Evolutionary conservation across 2,329 filamentous ascomycete species (phyloP), one percentile per base, ranked within the genome.

Genomic region (Domatiomyces catenatus): DNA sequence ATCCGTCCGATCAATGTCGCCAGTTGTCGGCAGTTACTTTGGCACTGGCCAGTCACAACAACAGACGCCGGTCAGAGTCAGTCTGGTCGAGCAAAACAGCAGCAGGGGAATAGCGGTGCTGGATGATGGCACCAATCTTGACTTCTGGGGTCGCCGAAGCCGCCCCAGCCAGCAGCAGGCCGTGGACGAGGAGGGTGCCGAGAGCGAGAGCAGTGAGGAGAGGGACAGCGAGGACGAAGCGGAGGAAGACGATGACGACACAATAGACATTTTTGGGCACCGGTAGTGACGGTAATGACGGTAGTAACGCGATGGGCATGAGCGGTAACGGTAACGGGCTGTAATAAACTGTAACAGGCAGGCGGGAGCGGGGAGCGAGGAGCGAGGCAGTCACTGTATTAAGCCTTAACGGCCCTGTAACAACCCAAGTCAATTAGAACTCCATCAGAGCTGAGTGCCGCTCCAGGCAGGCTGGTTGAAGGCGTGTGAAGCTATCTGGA

Each of bases 121-220:
- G 19, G 74, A 74, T 0, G 73, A 75, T 17, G 71, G 73, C 7
- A 77, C 79, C 50, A 74, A 81, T 51, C 60, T 81, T 26, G 73
- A 74, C 26, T 73, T 82, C 47, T 81, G 78, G 75, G 72, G 72
- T 45, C 56, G 58, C 15, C 67, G 70, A 10, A 71, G 69, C 61
- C 67, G 72, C 28, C 51, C 64, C 10, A 49, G 56, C 46, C 54
- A 56, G 12, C 54, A 56, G 12, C 52, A 57, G 26, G 58, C 56
- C 12, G 61, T 56, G 5, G 56, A 52, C 20, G 63, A 66, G 17
- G 65, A 66, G 45, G 69, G 42, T 24, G 45, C 49, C 20, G 42
- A 22, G 39, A 47, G 51, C 22, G 52, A 52, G 18, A 64, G 66
- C 39, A 65, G 67, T 10, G 64, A 63, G 12, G 61, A 64, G 43